Evolutionary conservation across 164 flowering plant genomes (phyloP).

Genomic region (Paratinospora sagittata): DNA sequence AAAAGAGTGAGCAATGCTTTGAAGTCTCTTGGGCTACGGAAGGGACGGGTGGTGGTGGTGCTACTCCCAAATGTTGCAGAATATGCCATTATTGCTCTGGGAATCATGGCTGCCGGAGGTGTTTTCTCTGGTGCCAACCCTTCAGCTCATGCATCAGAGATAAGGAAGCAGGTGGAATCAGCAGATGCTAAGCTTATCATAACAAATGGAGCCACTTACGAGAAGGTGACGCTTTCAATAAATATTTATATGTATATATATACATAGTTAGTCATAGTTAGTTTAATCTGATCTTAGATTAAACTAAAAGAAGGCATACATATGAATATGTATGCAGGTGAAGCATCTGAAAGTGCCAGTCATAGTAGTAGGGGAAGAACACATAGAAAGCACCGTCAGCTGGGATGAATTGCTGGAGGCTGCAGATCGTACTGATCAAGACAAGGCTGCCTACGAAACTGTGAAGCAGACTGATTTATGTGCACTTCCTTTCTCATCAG

Average conservation of each 20-base stretch:
- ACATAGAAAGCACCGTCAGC: slow-evolving; percentile 40
- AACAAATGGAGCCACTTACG: slow-evolving; percentile 49
- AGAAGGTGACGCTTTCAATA: slow-evolving; percentile 50
- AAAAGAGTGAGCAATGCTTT: slow-evolving; percentile 70
- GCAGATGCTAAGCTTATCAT: slow-evolving; percentile 70
- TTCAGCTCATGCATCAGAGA: slow-evolving; percentile 54
- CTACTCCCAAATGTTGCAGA: slow-evolving; percentile 83
- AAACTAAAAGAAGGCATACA: neutral
- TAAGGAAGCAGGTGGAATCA: slow-evolving; percentile 70
- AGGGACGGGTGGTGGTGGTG: slow-evolving; percentile 74
- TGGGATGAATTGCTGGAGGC: slow-evolving; percentile 73
- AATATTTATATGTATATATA: neutral
- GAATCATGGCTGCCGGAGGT: slow-evolving; percentile 92
- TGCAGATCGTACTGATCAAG: slow-evolving; percentile 46
- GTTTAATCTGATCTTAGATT: no score
- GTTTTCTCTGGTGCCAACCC: slow-evolving; percentile 94
- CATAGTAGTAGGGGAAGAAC: slow-evolving; percentile 55
- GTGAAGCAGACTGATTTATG: slow-evolving; percentile 63
- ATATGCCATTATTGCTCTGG: slow-evolving; percentile 69
- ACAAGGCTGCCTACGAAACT: slow-evolving; percentile 15
- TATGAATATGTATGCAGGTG: slow-evolving; percentile 38
- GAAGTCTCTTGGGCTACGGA: slow-evolving; percentile 68
- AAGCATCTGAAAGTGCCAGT: slow-evolving; percentile 49
- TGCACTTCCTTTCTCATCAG: slow-evolving; percentile 98
- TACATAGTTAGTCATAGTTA: no score